Evolutionary conservation across 1,284 basidiomycete species (phyloP).

Genomic region (Heterobasidion irregulare): DNA sequence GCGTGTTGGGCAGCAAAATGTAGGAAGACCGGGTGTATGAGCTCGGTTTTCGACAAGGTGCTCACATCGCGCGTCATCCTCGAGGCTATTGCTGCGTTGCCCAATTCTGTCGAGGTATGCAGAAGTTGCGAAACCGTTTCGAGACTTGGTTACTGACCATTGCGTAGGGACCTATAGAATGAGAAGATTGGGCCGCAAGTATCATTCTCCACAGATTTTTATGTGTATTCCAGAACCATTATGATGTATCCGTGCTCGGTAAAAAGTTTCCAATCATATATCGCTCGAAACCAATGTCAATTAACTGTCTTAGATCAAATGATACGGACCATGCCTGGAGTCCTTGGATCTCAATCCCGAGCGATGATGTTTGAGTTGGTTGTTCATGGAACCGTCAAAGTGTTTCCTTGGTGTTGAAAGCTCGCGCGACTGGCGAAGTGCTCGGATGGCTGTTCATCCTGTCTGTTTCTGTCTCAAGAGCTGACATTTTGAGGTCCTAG

Average conservation of each 20-base stretch:
- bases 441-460: too few species aligned
- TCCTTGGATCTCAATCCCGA: too few species aligned
- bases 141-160: too few species aligned
- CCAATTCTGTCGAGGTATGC: conserved; percentile 26
- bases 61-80: conserved; percentile 45
- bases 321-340: too few species aligned
- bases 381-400: neutral
- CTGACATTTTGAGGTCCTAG: conserved; percentile 39
- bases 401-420: neutral
- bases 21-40: conserved; percentile 31
- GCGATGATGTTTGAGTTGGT: neutral
- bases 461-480: conserved; percentile 55
- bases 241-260: too few species aligned
- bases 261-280: too few species aligned
- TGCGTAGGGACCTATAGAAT: too few species aligned
- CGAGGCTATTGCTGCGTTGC: conserved; percentile 43
- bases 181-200: too few species aligned
- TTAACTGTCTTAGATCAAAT: too few species aligned
- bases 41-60: conserved; percentile 45
- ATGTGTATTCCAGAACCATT: too few species aligned
- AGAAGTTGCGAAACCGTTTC: neutral
- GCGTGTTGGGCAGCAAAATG: conserved; percentile 54
- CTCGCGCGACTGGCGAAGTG: neutral
- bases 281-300: too few species aligned
- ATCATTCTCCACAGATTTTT: too few species aligned